phyloP scores from a whole-genome alignment of 345 rosid genomes.

The Rhizophora mangle region DNA sequence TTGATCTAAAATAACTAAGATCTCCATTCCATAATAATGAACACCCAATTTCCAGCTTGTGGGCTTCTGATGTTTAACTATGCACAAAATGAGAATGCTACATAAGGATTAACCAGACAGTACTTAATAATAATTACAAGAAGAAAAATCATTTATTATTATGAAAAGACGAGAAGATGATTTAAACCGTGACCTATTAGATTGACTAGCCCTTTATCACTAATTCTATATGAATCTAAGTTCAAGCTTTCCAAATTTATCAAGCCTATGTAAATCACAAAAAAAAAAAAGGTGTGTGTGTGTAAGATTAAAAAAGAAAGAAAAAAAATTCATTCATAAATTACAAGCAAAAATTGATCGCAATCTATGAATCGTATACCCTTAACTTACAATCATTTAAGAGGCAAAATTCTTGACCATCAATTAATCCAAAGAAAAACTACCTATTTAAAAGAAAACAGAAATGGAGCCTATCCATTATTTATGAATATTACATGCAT shows the following conservation, averaged over 20 bases:
- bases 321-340: background rate
- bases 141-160: background rate
- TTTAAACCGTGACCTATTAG: conserved; percentile 53
- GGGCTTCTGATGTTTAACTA: too few species aligned
- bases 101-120: too few species aligned
- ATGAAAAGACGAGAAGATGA: background rate
- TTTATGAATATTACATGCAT: too few species aligned
- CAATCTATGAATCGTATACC: background rate
- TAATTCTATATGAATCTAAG: conserved; percentile 48
- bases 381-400: too few species aligned
- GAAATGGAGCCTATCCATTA: too few species aligned
- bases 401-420: too few species aligned
- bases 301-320: background rate
- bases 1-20: background rate
- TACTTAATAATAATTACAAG: too few species aligned
- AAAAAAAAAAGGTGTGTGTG: background rate
- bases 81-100: too few species aligned
- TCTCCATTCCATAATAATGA: too few species aligned
- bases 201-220: conserved; percentile 67
- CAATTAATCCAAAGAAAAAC: too few species aligned
- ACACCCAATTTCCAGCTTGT: too few species aligned
- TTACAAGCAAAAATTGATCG: background rate
- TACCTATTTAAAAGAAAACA: too few species aligned
- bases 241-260: conserved; percentile 89
- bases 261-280: conserved; percentile 48